Percentiles rank a stretch among this genome's conserved stretches.
These are phyloP conservation scores for Xerocomus amazonicus DNA, from an alignment of 1,284 basidiomycete species.

Conservation along the genomic window DNA sequence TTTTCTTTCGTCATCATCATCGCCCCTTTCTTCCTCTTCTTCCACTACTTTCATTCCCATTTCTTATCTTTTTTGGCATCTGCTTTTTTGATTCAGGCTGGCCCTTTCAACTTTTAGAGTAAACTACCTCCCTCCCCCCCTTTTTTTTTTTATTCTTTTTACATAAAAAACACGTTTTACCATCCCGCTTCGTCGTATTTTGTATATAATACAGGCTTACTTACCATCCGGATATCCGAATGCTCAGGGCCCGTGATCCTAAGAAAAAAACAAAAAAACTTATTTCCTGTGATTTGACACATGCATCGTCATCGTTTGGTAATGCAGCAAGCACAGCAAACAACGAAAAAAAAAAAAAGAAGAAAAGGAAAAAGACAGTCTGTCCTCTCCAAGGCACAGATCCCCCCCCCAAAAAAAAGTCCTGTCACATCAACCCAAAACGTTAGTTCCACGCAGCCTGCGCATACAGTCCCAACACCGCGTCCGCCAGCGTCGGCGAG, in stretches of 20 bases:
- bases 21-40: neutral
- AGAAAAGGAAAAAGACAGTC: too few relatives aligned
- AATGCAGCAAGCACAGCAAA: too few relatives aligned
- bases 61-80: neutral
- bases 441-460: conserved; percentile 51
- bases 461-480: conserved; percentile 60
- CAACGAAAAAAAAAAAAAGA: too few relatives aligned
- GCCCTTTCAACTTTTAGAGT: too few relatives aligned
- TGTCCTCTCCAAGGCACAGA: too few relatives aligned
- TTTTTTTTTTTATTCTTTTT: conserved; percentile 4
- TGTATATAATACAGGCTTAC: neutral
- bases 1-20: neutral
- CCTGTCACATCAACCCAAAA: neutral
- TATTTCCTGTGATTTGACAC: too few relatives aligned
- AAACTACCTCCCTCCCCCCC: too few relatives aligned
- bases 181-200: neutral
- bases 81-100: neutral
- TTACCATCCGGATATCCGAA: too few relatives aligned
- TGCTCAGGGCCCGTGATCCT: too few relatives aligned
- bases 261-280: too few relatives aligned
- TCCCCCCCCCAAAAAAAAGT: too few relatives aligned
- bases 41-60: neutral
- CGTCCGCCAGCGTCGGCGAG: conserved; percentile 46
- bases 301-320: too few relatives aligned
- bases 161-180: neutral